A percentile compares a stretch with the other conserved stretches of the same genome.
Evolutionary conservation across 345 rosid species (phyloP).

Genomic region (Triadica sebifera): DNA sequence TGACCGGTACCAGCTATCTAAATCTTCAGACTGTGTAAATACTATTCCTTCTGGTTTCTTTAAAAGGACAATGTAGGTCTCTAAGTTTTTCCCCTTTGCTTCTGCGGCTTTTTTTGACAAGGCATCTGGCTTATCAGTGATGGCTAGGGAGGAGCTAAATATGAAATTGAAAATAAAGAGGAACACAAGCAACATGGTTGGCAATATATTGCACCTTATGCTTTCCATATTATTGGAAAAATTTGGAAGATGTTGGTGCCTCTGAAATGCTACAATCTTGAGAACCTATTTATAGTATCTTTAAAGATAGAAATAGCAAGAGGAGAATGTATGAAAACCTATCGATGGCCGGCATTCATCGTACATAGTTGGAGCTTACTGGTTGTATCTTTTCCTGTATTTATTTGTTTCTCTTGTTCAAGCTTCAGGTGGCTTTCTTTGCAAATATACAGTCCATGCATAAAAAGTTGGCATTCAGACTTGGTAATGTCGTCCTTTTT

Average conservation of each 20-base stretch:
- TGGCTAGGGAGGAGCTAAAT: not conserved
- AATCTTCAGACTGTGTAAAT: constrained; percentile 14
- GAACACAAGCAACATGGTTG: not conserved
- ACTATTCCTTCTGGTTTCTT: constrained; percentile 15
- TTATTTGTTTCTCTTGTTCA: not conserved
- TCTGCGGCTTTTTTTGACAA: not conserved
- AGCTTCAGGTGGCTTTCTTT: not conserved
- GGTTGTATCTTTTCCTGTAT: not conserved
- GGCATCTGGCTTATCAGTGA: not conserved
- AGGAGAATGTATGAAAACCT: not conserved
- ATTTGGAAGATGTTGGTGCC: not conserved
- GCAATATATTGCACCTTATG: not conserved
- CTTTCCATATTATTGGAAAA: not conserved
- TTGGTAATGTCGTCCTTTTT: not conserved
- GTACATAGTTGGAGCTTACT: not conserved
- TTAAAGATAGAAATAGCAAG: not conserved
- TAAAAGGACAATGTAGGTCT: constrained; percentile 32
- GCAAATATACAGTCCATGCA: not conserved
- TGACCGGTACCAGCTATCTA: constrained; percentile 28
- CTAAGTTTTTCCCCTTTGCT: not conserved
- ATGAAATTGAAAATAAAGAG: not conserved
- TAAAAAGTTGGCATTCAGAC: not conserved
- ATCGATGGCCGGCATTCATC: not conserved
- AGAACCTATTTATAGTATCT: not conserved
- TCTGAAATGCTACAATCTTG: not conserved